Conservation (phyloP, 2,329 filamentous ascomycete species). For the Zymoseptoria pseudotritici region DNA sequence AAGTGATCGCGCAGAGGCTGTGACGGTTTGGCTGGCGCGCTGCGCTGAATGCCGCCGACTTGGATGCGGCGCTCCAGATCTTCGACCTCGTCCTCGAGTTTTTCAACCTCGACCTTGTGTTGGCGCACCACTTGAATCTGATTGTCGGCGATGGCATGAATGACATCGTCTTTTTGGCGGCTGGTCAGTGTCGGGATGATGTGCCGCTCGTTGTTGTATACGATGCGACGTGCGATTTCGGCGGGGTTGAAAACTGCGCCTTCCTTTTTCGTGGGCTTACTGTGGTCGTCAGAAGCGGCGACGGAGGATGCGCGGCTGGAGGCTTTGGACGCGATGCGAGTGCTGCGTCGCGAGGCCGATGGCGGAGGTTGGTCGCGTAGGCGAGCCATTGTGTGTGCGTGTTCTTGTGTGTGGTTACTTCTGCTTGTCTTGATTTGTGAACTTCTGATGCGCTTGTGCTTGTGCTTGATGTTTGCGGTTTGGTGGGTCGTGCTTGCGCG, state of each 20-base stretch:
- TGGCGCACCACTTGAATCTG: constrained; percentile 1
- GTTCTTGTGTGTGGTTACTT: neutral
- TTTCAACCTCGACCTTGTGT: neutral
- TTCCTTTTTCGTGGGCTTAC: constrained; percentile 1
- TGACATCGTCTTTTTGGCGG: constrained; percentile 13
- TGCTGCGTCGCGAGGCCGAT: constrained; percentile 8
- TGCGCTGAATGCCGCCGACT: neutral
- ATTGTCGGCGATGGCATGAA: constrained; percentile 5
- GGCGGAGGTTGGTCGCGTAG: neutral
- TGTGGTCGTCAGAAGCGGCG: constrained; percentile 1
- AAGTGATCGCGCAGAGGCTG: neutral
- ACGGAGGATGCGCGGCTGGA: constrained; percentile 3
- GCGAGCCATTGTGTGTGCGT: neutral
- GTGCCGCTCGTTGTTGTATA: neutral
- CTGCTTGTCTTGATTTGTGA: neutral
- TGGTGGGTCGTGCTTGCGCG: neutral
- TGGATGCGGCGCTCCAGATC: constrained; percentile 3
- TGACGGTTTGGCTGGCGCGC: constrained; percentile 1
- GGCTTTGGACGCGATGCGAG: constrained; percentile 6
- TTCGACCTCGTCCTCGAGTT: neutral
- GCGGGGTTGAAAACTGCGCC: neutral
- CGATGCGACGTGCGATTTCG: neutral
- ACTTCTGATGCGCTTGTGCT: neutral
- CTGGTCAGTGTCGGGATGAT: constrained; percentile 10
- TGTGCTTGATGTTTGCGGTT: neutral